Base-by-base conservation (phyloP, 2,329 filamentous ascomycete genomes). In the Fusarium tanahbumbuense region DNA sequence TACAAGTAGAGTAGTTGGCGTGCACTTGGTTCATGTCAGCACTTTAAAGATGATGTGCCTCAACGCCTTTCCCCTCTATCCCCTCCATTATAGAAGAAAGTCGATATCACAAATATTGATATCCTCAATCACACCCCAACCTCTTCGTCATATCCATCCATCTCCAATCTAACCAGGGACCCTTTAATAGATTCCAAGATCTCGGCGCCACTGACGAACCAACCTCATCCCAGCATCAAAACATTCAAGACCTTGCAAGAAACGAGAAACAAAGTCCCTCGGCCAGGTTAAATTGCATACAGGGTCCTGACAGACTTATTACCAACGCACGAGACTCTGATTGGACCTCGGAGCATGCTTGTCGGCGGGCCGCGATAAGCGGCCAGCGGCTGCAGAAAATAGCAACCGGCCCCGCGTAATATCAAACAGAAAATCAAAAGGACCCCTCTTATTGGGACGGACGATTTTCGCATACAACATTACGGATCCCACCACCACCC, bases 341-440 rank as follows among this genome's bases (percentile, higher is more conserved):
- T 74, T 74, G 70, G 72, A 53, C 56, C 44, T 41, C 54, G 48
- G 67, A 47, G 46, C 56, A 66, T 58, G 60, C 62, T 61, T 49
- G 45, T 52, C 23, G 27, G 50, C 68, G 62, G 73, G 73, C 71
- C 73, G 71, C 63, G 55, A 56, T 58, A 70, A 60, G 70, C 64
- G 71, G 73, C 67, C 73, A 71, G 73, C 73, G 73, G 60, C 71
- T 75, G 73, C 66, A 75, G 70, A 74, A 73, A 72, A 75, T 75
- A 73, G 68, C 64, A 71, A 67, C 57, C 55, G 52, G 49, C 71
- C 55, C 72, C 70, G 57, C 67, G 53, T 15, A 42, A 42, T n/a
- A 11, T 53, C 60, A 28, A 45, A 42, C 40, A 22, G 37, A 42
- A 23, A 22, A 46, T 16, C 32, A 40, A 44, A 44, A 50, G 34